Evolutionary conservation across 208 protist genomes (phyloP).

Genomic region (Crithidia bombi): DNA sequence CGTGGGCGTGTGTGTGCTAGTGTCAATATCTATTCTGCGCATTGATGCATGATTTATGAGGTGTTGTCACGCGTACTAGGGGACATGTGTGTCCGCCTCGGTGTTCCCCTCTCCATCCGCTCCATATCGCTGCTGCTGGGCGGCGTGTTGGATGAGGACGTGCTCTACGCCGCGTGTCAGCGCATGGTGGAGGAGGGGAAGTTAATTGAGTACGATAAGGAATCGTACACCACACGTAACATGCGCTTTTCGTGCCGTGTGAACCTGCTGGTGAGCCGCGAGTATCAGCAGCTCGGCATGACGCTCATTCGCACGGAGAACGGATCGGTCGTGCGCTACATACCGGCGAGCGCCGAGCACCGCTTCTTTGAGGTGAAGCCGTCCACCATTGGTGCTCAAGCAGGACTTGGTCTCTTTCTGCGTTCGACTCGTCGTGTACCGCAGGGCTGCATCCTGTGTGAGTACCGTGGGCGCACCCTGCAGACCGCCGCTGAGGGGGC

Average conservation of each 20-base stretch:
- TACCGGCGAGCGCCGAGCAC: constrained; percentile 68
- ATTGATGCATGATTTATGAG: constrained; percentile 80
- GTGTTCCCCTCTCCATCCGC: constrained; percentile 58
- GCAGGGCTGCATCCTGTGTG: constrained; percentile 79
- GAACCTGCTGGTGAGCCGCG: constrained; percentile 69
- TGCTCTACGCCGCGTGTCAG: constrained; percentile 60
- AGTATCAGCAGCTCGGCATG: constrained; percentile 88
- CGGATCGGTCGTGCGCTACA: constrained; percentile 59
- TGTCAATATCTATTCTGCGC: background rate
- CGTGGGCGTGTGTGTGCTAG: constrained; percentile 13
- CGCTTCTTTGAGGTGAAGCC: constrained; percentile 80
- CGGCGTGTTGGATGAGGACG: constrained; percentile 56
- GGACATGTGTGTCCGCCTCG: constrained; percentile 68
- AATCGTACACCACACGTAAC: constrained; percentile 61
- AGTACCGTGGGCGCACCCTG: constrained; percentile 74
- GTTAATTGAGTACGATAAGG: constrained; percentile 52
- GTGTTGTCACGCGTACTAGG: constrained; percentile 61
- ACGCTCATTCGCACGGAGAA: constrained; percentile 53
- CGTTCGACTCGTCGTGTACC: constrained; percentile 60
- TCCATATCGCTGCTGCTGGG: constrained; percentile 55
- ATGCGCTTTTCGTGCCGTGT: constrained; percentile 39
- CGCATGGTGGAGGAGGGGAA: constrained; percentile 70
- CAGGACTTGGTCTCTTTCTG: constrained; percentile 84
- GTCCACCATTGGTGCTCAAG: constrained; percentile 58
- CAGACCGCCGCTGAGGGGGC: constrained; percentile 25